These are phyloP conservation scores for Penicillium cosmopolitanum DNA, from an alignment of 495 filamentous ascomycete species.

Conservation along the genomic window DNA sequence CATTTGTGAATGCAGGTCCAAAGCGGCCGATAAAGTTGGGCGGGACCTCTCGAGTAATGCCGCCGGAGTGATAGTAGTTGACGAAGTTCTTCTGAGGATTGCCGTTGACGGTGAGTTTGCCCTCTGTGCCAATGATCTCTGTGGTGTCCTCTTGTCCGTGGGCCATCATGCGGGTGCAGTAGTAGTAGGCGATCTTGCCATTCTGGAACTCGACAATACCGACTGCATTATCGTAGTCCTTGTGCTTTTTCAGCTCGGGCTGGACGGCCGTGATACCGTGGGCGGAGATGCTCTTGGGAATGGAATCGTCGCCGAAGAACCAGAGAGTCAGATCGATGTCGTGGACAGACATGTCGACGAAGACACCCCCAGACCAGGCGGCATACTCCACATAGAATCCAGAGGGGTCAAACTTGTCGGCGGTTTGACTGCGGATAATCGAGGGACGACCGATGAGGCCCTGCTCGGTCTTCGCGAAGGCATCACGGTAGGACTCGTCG, in stretches of 20 bases:
- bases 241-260: conserved; percentile 60
- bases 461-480: conserved; percentile 45
- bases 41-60: conserved; percentile 56
- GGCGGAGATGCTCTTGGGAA: conserved; percentile 54
- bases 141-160: conserved; percentile 66
- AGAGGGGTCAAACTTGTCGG: conserved; percentile 58
- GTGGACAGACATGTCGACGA: conserved; percentile 62
- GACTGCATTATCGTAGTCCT: conserved; percentile 65
- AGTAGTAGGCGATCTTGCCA: conserved; percentile 64
- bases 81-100: conserved; percentile 55
- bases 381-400: conserved; percentile 63
- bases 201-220: conserved; percentile 66
- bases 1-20: conserved; percentile 57
- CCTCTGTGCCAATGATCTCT: conserved; percentile 65
- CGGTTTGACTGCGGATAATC: conserved; percentile 60
- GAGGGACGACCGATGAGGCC: conserved; percentile 55
- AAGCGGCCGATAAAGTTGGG: conserved; percentile 58
- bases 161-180: conserved; percentile 64
- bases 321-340: conserved; percentile 62
- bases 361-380: conserved; percentile 61
- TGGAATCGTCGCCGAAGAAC: conserved; percentile 57
- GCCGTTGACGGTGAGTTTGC: conserved; percentile 59
- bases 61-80: conserved; percentile 46
- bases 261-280: conserved; percentile 63
- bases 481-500: conserved; percentile 59